Base-by-base conservation (phyloP, 257 asterid species). In the Penstemon davidsonii region DNA sequence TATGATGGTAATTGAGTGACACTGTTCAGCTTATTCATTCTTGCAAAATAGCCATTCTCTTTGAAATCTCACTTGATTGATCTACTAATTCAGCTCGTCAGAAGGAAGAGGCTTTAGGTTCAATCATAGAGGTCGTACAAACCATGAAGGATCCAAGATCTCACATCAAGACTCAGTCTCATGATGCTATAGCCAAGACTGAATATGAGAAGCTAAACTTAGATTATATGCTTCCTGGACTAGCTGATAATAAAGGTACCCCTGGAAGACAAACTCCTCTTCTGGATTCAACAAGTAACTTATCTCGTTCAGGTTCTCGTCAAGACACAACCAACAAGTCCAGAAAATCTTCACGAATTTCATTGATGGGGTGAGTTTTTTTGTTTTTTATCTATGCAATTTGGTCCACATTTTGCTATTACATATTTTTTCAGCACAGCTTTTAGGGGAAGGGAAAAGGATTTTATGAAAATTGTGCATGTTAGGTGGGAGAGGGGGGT, bases 91-190 rank as follows among this genome's bases (percentile, higher is more conserved):
- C 86, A 94, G 99, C 89, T 80, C 99, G 99, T 66, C 99, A 94
- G 80, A 88, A 88, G 88, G 96, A 84, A 83, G 82, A 82, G 79
- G 99, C 99, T 52, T 77, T 84, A 77, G 96, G 85, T 62, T 88
- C 99, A n/a, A 78, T 94, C 55, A 75, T 78, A 41, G 97, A 94
- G 82, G 99, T 94, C 58, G 89, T 94, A 40, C 97, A 94, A 70
- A 86, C 97, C 9, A 80, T 94, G 6, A 94, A 86, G 78, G 80
- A 85, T 66, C 97, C 96, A 12, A 88, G 78, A 73, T 80, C 96
- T 18, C 88, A 81, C 38, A 64, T 60, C 44, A 63, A 78, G 75
- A 79, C 92, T 62, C 62, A 79, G 19, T 84, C 85, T 73, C 84
- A 80, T 56, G 96, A 81, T 41, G 58, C 78, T 46, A 57, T 58